Base-by-base conservation (phyloP, 495 filamentous ascomycete genomes). In the Tuber borchii region DNA sequence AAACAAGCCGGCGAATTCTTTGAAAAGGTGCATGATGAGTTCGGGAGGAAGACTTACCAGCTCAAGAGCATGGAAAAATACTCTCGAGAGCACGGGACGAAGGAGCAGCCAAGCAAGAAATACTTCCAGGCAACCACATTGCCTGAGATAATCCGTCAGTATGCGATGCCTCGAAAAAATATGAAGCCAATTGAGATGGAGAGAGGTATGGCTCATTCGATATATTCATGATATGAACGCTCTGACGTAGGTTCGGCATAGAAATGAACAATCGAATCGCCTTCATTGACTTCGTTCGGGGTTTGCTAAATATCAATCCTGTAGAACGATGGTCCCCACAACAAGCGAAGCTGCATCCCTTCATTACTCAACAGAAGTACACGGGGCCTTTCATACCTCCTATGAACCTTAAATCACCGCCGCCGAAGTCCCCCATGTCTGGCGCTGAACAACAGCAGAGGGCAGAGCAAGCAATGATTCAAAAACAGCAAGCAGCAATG, bases 261-360 rank as follows among this genome's bases (percentile, higher is more conserved):
- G 96, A 99, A 89, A 93, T 99, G 89, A 95, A 94, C 81, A 99
- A 98, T 82, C 91, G 96, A 71, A 89, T 95, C 73, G 93, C 96
- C n/a, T 99, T 99, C 82, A 99, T 98, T 80, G 96, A 99, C 83
- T 99, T 99, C 77, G 95, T 97, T n/a, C 91, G 95, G 78, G 96
- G 96, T 16, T 84, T 99, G 45, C 85, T 99, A 72, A 94, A 92
- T 48, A 97, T 97, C 84, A 98, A 97, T 82, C 96, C 96, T 2
- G 88, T 99, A 40, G 96, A 99, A 83, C 87, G 96, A 76, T 99
- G 96, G 96, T 97, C 96, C 22, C 96, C 96, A 17, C 94, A 97
- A 81, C 96, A 99, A 83, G 96, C 96, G 44, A 97, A 97, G 81
- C 84, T 97, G 80, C 96, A 99, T 81, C 96, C 96, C 6, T 99